Evolutionary conservation across 202 grass and related monocot species (phyloP).

Genomic region (Panicum hallii): DNA sequence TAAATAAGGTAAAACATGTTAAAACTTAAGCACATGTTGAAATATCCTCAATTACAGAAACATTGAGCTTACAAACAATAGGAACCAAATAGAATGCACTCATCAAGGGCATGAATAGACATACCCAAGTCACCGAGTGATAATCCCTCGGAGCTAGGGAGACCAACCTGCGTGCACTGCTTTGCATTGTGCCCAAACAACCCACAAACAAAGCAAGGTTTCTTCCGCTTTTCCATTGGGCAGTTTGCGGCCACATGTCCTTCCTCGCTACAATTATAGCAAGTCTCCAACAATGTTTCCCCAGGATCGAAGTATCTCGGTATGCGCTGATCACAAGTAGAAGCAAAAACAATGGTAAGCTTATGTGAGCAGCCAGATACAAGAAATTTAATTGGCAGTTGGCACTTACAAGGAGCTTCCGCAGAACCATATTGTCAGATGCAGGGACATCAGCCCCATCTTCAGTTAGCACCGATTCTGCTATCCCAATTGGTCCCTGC

Average conservation of each 20-base stretch:
- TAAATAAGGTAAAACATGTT: conserved; percentile 14
- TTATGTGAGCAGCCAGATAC: conserved; percentile 16
- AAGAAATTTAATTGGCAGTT: conserved; percentile 50
- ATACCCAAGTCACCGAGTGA: conserved; percentile 59
- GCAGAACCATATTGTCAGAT: conserved; percentile 67
- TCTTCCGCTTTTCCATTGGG: conserved; percentile 69
- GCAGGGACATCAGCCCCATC: conserved; percentile 50
- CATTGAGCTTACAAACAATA: conserved; percentile 4
- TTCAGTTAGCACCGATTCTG: conserved; percentile 49
- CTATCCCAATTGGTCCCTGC: conserved; percentile 47
- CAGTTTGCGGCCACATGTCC: conserved; percentile 88
- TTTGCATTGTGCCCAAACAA: conserved; percentile 83
- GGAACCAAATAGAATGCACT: conserved; percentile 7
- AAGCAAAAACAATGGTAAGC: conserved; percentile 35
- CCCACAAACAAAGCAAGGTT: conserved; percentile 91
- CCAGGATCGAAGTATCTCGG: conserved; percentile 90
- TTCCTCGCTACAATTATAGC: conserved; percentile 93
- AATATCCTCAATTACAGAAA: conserved; percentile 9
- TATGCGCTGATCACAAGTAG: conserved; percentile 67
- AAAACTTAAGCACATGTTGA: not conserved
- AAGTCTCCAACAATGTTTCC: conserved; percentile 67
- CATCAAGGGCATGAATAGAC: conserved; percentile 46
- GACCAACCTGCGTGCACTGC: conserved; percentile 83
- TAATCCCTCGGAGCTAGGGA: conserved; percentile 52
- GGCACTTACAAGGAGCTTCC: conserved; percentile 94